Conservation (phyloP, 2,329 filamentous ascomycete genomes). For the Paraconiothyrium brasiliense region DNA sequence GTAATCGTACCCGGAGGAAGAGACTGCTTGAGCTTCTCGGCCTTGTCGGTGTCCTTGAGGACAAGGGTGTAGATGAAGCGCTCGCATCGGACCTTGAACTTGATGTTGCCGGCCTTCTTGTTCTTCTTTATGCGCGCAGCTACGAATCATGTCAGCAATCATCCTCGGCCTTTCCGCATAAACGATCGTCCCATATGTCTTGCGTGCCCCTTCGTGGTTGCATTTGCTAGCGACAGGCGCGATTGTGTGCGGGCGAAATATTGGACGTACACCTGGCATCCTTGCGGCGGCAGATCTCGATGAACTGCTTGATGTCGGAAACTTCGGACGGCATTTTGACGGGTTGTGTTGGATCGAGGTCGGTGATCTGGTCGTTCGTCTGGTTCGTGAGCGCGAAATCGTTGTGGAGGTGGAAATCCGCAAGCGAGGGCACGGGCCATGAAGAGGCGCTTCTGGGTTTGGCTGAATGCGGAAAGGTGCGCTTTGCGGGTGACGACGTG, state of each 20-base stretch:
- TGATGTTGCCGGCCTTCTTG: constrained; percentile 89
- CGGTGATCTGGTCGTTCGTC: constrained; percentile 26
- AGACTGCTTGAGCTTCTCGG: constrained; percentile 99
- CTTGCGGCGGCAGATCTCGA: constrained; percentile 99
- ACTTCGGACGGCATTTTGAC: constrained; percentile 98
- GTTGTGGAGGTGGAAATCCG: constrained; percentile 48
- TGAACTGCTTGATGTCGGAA: constrained; percentile 99
- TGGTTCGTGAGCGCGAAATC: constrained; percentile 34
- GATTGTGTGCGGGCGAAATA: constrained; percentile 5
- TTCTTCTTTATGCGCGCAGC: constrained; percentile 79
- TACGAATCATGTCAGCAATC: constrained; percentile 36
- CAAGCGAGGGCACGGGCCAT: constrained; percentile 44
- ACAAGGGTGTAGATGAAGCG: constrained; percentile 97
- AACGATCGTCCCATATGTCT: neutral
- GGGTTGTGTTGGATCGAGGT: constrained; percentile 51
- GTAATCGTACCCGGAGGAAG: constrained; percentile 86
- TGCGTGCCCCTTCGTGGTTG: neutral
- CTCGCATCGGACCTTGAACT: constrained; percentile 99
- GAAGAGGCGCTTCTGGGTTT: constrained; percentile 35
- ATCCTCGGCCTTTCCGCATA: constrained; percentile 1
- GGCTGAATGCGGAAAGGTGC: constrained; percentile 30
- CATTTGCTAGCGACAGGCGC: neutral
- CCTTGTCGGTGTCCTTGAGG: constrained; percentile 98
- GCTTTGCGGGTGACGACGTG: constrained; percentile 31
- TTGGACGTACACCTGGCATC: constrained; percentile 93